phyloP scores from a whole-genome alignment of 768 basidiomycete genomes.

The Tephrocybe sp. region DNA sequence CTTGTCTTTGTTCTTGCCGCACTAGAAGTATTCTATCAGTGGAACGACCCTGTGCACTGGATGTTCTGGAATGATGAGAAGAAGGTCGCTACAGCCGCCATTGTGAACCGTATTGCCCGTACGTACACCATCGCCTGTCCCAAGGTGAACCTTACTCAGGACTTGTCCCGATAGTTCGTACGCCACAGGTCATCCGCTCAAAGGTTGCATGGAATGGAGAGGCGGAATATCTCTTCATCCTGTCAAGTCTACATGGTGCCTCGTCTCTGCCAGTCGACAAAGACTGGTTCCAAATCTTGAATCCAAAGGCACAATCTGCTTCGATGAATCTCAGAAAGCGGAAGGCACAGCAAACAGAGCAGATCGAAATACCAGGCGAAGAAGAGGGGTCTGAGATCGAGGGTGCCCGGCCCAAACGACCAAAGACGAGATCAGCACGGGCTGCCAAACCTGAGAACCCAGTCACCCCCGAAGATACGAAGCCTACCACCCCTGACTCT shows the following conservation, averaged over 20 bases:
- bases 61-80: conserved; percentile 59
- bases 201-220: conserved; percentile 44
- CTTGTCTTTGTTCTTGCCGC: conserved; percentile 57
- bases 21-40: conserved; percentile 54
- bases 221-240: conserved; percentile 35
- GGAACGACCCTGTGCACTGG: conserved; percentile 56
- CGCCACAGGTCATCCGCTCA: conserved; percentile 36
- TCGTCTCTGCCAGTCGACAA: conserved; percentile 29
- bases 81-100: conserved; percentile 45
- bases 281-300: conserved; percentile 31
- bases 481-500: conserved; percentile 1
- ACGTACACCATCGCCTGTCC: conserved; percentile 25
- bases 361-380: conserved; percentile 21
- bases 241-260: conserved; percentile 32
- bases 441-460: conserved; percentile 7
- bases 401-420: conserved; percentile 27
- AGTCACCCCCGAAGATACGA: conserved; percentile 7
- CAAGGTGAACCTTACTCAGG: background rate
- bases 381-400: conserved; percentile 26
- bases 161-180: conserved; percentile 30
- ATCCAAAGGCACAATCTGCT: conserved; percentile 27
- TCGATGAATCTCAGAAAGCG: conserved; percentile 34
- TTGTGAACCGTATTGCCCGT: conserved; percentile 55
- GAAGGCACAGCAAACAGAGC: conserved; percentile 25
- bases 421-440: conserved; percentile 16